phyloP scores from a whole-genome alignment of 2,329 filamentous ascomycete genomes.

The Aspergillus fischeri region DNA sequence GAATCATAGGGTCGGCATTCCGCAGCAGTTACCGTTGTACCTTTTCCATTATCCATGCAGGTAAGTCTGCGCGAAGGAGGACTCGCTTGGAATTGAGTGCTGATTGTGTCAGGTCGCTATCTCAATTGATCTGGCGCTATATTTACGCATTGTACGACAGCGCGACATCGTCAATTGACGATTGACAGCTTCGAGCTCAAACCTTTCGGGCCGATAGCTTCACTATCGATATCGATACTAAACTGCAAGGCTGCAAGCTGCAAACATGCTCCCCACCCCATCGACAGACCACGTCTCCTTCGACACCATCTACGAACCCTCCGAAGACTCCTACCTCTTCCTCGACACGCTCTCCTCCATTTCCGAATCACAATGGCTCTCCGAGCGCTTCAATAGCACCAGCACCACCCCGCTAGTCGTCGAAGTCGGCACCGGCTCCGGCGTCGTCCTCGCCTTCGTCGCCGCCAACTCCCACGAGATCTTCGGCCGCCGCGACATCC shows the following conservation, averaged over 20 bases:
- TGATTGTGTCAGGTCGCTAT: not conserved
- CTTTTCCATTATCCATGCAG: too few relatives aligned
- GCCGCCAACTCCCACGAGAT: conserved; percentile 69
- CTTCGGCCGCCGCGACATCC: conserved; percentile 65
- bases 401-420: conserved; percentile 58
- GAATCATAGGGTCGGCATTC: conserved; percentile 14
- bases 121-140: not conserved
- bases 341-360: conserved; percentile 81
- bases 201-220: not conserved
- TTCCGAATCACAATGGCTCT: conserved; percentile 66
- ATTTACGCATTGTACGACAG: too few relatives aligned
- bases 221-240: not conserved
- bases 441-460: conserved; percentile 86
- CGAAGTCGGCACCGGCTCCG: conserved; percentile 87
- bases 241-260: not conserved
- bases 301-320: conserved; percentile 85
- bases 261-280: conserved; percentile 81
- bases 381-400: conserved; percentile 52
- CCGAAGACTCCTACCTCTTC: conserved; percentile 92
- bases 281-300: conserved; percentile 89
- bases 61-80: too few relatives aligned
- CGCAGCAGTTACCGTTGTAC: not conserved
- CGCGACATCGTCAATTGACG: not conserved
- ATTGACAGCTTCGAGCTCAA: conserved; percentile 2
- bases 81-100: not conserved